A percentile compares a stretch with the other conserved stretches of the same genome.
These are phyloP conservation scores for Cokeromyces recurvatus DNA, from an alignment of 371 early-diverging fungal genomes.

Conservation along the genomic window DNA sequence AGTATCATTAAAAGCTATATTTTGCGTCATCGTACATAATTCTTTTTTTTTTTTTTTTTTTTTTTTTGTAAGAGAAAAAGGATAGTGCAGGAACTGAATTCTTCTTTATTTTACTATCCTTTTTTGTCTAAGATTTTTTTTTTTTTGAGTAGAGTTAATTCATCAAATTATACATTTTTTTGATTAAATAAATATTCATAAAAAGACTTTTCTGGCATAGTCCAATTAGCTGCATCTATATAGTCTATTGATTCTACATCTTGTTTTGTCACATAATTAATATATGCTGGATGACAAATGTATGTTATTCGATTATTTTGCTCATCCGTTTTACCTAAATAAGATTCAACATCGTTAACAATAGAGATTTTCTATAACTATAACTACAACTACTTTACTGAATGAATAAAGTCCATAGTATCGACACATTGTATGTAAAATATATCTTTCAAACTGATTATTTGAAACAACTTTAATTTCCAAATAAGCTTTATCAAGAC, in stretches of 20 bases:
- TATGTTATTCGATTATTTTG: conserved; percentile 16
- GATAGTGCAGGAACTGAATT: too few relatives aligned
- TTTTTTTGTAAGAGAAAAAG: too few relatives aligned
- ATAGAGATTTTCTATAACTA: conserved; percentile 4
- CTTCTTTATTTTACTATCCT: too few relatives aligned
- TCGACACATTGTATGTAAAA: conserved; percentile 25
- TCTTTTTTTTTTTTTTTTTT: too few relatives aligned
- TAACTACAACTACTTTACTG: too few relatives aligned
- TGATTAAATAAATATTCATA: conserved; percentile 25
- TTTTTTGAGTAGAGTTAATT: too few relatives aligned
- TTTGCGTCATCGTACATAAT: too few relatives aligned
- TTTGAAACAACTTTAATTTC: conserved; percentile 20
- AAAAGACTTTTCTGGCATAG: conserved; percentile 22
- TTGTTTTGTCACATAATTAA: conserved; percentile 10
- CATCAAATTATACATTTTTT: too few relatives aligned
- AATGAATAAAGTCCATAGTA: conserved; percentile 28
- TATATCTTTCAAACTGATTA: conserved; percentile 24
- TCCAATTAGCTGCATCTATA: conserved; percentile 4
- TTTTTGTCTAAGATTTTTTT: too few relatives aligned
- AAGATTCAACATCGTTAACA: conserved; percentile 12
- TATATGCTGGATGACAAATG: conserved; percentile 24
- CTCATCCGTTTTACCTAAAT: too few relatives aligned
- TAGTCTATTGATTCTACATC: conserved; percentile 3
- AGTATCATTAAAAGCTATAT: too few relatives aligned
- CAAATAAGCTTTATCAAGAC: conserved; percentile 7